A percentile compares a stretch with the other conserved stretches of the same genome.
phyloP scores from a whole-genome alignment of 768 basidiomycete genomes.

The Chalciporus sphaerocephalus region DNA sequence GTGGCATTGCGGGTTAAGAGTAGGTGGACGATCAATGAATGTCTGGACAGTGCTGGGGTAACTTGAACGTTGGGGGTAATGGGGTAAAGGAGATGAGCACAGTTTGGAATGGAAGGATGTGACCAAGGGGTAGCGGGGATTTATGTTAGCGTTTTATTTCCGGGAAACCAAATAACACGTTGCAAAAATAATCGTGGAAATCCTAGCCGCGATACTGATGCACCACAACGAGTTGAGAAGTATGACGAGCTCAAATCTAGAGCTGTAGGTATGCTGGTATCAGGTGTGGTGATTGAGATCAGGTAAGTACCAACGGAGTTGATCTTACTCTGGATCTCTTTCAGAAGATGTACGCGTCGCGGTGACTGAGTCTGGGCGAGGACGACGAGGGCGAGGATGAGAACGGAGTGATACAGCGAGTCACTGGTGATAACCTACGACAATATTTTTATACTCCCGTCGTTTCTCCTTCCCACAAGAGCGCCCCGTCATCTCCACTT shows the following conservation, averaged over 20 bases:
- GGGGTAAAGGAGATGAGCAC: background rate
- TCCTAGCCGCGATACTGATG: background rate
- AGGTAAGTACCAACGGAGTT: background rate
- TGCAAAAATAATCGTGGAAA: conserved; percentile 21
- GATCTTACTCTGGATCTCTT: background rate
- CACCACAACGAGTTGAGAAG: background rate
- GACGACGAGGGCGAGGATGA: background rate
- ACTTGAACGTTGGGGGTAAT: background rate
- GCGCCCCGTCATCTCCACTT: no score
- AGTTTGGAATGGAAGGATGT: conserved; percentile 6
- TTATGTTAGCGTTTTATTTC: conserved; percentile 18
- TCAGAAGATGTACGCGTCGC: background rate
- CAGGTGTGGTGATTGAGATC: background rate
- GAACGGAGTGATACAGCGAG: no score
- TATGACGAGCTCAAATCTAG: background rate
- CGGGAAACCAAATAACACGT: conserved; percentile 7
- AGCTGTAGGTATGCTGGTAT: background rate
- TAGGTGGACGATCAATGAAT: conserved; percentile 5
- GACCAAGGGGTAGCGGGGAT: conserved; percentile 13
- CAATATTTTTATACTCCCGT: no score
- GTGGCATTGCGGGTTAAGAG: conserved; percentile 47
- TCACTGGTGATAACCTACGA: no score
- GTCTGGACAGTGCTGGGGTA: background rate
- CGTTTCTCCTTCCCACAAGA: no score
- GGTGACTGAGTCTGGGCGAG: no score